These are phyloP conservation scores for Zoysia japonica DNA, from an alignment of 176 grass and related monocot genomes.

Conservation along the genomic window DNA sequence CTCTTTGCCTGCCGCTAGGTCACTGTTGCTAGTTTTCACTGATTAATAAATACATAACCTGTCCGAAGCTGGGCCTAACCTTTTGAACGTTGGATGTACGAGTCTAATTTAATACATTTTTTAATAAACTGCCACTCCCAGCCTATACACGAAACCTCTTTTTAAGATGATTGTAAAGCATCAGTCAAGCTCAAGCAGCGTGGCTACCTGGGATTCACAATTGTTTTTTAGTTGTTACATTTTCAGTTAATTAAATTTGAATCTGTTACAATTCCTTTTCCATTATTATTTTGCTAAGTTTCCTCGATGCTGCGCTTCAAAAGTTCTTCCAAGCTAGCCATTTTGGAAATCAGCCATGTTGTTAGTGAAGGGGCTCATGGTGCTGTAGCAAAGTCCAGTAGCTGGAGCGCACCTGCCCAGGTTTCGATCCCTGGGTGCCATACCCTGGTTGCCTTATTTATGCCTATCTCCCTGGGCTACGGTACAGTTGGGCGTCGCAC, in stretches of 20 bases:
- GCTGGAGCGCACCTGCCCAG: no score
- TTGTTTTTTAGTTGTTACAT: slow-evolving; percentile 5
- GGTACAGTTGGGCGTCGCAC: no score
- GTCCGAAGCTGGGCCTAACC: neutral
- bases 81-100: neutral
- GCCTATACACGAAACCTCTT: neutral
- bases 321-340: neutral
- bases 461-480: no score
- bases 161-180: neutral
- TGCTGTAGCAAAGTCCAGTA: no score
- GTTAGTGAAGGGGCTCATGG: neutral
- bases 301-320: neutral
- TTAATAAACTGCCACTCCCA: neutral
- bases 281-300: neutral
- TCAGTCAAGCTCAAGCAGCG: neutral
- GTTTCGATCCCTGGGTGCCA: no score
- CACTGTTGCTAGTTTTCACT: slow-evolving; percentile 2
- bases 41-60: neutral
- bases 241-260: slow-evolving; percentile 14
- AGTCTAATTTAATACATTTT: neutral
- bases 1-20: neutral
- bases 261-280: neutral
- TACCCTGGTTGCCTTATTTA: no score
- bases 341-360: slow-evolving; percentile 4
- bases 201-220: neutral